These are phyloP conservation scores for Fusarium ambrosium DNA, from an alignment of 2,329 filamentous ascomycete species.

Conservation along the genomic window DNA sequence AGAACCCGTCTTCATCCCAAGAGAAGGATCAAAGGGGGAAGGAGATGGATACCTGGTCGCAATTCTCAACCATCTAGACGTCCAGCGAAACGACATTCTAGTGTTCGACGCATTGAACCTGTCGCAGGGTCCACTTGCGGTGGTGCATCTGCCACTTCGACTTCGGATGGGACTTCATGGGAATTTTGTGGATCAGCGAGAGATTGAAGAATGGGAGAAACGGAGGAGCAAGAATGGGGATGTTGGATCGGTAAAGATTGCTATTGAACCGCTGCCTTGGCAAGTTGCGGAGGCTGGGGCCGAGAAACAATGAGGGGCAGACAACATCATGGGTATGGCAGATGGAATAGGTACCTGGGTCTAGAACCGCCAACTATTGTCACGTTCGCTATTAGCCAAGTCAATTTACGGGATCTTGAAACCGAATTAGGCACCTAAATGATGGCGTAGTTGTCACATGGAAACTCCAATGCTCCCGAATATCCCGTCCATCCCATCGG, in stretches of 20 bases:
- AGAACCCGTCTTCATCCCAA: slow-evolving; percentile 18
- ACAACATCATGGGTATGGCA: background rate
- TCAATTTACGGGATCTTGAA: background rate
- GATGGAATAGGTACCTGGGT: background rate
- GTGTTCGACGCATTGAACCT: slow-evolving; percentile 17
- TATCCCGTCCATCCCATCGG: background rate
- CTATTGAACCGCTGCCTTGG: background rate
- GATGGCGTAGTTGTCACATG: background rate
- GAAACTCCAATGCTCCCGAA: background rate
- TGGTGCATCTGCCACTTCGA: slow-evolving; percentile 11
- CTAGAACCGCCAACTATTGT: background rate
- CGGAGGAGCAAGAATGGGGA: background rate
- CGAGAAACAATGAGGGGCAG: background rate
- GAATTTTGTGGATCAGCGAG: slow-evolving; percentile 17
- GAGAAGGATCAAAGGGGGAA: background rate
- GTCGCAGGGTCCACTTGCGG: background rate
- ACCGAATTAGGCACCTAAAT: background rate
- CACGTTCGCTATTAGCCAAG: background rate
- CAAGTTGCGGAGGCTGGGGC: background rate
- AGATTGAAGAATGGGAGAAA: slow-evolving; percentile 24
- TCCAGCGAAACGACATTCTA: slow-evolving; percentile 11
- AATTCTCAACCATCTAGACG: slow-evolving; percentile 21
- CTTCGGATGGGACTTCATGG: slow-evolving; percentile 22
- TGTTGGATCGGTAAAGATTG: background rate
- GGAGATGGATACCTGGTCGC: slow-evolving; percentile 10